phyloP scores from a whole-genome alignment of 148 eudicot genomes.

The Chenopodium berlandieri region DNA sequence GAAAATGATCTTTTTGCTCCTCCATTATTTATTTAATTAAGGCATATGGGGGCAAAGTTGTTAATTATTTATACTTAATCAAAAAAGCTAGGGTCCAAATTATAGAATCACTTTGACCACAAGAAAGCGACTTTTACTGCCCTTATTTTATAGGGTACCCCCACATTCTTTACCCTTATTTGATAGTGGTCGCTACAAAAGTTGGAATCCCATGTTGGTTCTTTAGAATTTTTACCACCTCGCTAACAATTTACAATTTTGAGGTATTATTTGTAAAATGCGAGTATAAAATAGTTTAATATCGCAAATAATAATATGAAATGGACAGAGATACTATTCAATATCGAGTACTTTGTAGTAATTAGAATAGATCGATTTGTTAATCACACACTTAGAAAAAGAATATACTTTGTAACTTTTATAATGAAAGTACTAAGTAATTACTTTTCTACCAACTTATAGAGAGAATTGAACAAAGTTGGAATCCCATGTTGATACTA shows the following conservation, averaged over 20 bases:
- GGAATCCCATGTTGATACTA: slow-evolving; percentile 19
- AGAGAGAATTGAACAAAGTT: neutral
- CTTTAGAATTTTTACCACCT: neutral
- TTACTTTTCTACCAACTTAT: no score
- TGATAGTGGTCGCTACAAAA: neutral
- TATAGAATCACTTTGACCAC: slow-evolving; percentile 33
- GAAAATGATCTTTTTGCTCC: slow-evolving; percentile 25
- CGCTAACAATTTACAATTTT: no score
- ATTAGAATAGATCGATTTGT: no score
- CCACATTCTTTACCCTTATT: neutral
- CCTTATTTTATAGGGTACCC: slow-evolving; percentile 1
- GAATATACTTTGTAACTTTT: no score
- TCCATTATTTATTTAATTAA: slow-evolving; percentile 7
- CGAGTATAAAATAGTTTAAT: no score
- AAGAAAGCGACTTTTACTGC: slow-evolving; percentile 25
- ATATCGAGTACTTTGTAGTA: no score
- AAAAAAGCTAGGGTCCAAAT: slow-evolving; percentile 1
- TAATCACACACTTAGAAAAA: no score
- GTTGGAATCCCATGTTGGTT: slow-evolving; percentile 19
- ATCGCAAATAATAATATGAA: neutral
- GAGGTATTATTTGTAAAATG: no score
- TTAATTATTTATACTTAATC: neutral
- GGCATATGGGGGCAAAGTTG: slow-evolving; percentile 14
- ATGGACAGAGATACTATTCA: no score
- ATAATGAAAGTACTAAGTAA: no score